Conservation (phyloP, 208 protist species). For the Crithidia acanthocephali region DNA sequence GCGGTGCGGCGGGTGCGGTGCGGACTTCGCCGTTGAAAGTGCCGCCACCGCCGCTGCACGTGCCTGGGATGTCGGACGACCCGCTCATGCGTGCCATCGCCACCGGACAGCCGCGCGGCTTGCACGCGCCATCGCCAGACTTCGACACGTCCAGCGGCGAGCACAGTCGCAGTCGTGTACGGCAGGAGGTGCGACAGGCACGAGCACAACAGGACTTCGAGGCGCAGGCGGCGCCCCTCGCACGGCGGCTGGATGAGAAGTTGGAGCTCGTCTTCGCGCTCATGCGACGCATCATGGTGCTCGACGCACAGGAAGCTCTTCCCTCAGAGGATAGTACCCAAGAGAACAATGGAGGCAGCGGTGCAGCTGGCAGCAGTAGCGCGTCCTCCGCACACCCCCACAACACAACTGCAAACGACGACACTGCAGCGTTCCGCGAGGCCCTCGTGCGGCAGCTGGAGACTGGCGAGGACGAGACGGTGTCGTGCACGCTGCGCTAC, state of each 20-base stretch:
- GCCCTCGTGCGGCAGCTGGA: conserved; percentile 26
- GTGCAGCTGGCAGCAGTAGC: not conserved
- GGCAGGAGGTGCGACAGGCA: conserved; percentile 25
- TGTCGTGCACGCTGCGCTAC: conserved; percentile 22
- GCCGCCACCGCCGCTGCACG: not conserved
- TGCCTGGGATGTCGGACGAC: conserved; percentile 10
- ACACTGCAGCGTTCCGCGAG: conserved; percentile 12
- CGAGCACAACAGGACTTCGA: conserved; percentile 32
- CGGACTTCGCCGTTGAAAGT: not conserved
- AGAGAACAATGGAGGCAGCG: not conserved
- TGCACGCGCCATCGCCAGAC: not conserved
- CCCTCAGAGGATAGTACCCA: not conserved
- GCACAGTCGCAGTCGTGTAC: conserved; percentile 17
- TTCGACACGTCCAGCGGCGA: not conserved
- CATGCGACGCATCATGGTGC: conserved; percentile 35
- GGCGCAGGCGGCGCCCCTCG: conserved; percentile 9
- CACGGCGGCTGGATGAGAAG: conserved; percentile 22
- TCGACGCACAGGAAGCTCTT: conserved; percentile 10
- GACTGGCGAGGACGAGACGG: conserved; percentile 23
- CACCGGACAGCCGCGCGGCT: not conserved
- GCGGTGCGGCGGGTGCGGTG: not conserved
- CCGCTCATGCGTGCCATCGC: conserved; percentile 13
- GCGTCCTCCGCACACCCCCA: not conserved
- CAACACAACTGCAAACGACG: not conserved
- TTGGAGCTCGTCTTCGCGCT: conserved; percentile 29